Evolutionary conservation across 768 basidiomycete species (phyloP).

Genomic region (Cystofilobasidium macerans): DNA sequence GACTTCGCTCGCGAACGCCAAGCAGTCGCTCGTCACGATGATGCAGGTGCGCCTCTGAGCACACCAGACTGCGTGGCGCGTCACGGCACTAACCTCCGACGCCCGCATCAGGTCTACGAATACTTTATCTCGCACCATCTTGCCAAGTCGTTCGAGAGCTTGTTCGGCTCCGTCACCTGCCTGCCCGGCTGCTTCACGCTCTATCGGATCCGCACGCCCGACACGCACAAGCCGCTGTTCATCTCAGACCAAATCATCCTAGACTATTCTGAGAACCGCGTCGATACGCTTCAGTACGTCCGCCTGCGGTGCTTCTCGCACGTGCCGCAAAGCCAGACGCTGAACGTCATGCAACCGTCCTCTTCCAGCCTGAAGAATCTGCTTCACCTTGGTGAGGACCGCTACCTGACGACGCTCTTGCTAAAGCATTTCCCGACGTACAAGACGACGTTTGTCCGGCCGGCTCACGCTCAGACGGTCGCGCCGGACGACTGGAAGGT

Average conservation of each 20-base stretch:
- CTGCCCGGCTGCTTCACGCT: slow-evolving; percentile 98
- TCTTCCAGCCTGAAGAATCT: slow-evolving; percentile 72
- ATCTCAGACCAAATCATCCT: slow-evolving; percentile 80
- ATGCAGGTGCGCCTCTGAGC: slow-evolving; percentile 56
- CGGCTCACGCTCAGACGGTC: slow-evolving; percentile 86
- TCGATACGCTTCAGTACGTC: slow-evolving; percentile 71
- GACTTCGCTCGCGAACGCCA: slow-evolving; percentile 81
- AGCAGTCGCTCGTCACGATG: slow-evolving; percentile 92
- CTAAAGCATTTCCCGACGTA: slow-evolving; percentile 87
- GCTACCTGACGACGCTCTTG: slow-evolving; percentile 88
- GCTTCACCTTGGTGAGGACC: slow-evolving; percentile 95
- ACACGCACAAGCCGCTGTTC: slow-evolving; percentile 88
- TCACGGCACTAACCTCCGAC: not conserved
- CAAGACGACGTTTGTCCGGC: slow-evolving; percentile 92
- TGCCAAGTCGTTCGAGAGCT: slow-evolving; percentile 92
- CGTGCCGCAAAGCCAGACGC: not conserved
- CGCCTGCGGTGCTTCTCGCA: not conserved
- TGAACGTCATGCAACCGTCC: not conserved
- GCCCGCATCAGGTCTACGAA: slow-evolving; percentile 65
- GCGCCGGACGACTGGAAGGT: slow-evolving; percentile 94
- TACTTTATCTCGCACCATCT: slow-evolving; percentile 99
- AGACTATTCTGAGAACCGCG: slow-evolving; percentile 90
- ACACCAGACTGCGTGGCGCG: not conserved
- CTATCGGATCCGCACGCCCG: slow-evolving; percentile 84
- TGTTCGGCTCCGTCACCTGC: slow-evolving; percentile 97